Base-by-base conservation (phyloP, 2,329 filamentous ascomycete species). In the Colletotrichum somersetense region DNA sequence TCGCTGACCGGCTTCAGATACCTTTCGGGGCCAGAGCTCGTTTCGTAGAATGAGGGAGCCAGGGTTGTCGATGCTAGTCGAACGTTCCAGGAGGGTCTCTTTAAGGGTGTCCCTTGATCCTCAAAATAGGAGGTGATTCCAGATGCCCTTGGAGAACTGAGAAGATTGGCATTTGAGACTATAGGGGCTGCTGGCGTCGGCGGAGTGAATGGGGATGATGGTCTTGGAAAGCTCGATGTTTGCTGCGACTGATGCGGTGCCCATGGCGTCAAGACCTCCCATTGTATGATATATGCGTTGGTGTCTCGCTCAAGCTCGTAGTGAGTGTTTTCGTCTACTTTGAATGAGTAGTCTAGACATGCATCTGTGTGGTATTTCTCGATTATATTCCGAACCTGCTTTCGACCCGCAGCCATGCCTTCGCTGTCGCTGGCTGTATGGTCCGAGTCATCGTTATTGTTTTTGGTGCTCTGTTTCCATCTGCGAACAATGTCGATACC, bases 221-320 rank as follows among this genome's bases (percentile, higher is more conserved):
- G n/a, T 26, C 12, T 42, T 5, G 11, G 12, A 2, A 5, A 3
- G 11, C 1, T 18, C 14, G 23, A 30, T 12, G 23, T 16, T 18
- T 53, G 23, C 23, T 30, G 10, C 14, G 50, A 5, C 14, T 5
- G 11, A 6, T 30, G 5, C 5, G 23, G 8, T 53, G 30, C 26
- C 26, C 6, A 10, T 3, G 50, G 26, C 26, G 2, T 23, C 20
- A 65, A 26, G 6, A 65, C 35, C 2, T 59, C 14, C 50, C 64
- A 71, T 1, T 62, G 63, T 6, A 71, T 71, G 20, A 71, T 23
- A 6, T 71, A 62, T 3, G 50, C 62, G 4, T 66, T 71, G 56
- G 42, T 55, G 23, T 71, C 62, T 18, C 35, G 35, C 16, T 71
- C 50, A 1, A 66, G 33, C 6, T 62, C n/a, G n/a, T 71, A 69